Evolutionary conservation across 768 basidiomycete species (phyloP).

Genomic region (Boletus eberwhitei): DNA sequence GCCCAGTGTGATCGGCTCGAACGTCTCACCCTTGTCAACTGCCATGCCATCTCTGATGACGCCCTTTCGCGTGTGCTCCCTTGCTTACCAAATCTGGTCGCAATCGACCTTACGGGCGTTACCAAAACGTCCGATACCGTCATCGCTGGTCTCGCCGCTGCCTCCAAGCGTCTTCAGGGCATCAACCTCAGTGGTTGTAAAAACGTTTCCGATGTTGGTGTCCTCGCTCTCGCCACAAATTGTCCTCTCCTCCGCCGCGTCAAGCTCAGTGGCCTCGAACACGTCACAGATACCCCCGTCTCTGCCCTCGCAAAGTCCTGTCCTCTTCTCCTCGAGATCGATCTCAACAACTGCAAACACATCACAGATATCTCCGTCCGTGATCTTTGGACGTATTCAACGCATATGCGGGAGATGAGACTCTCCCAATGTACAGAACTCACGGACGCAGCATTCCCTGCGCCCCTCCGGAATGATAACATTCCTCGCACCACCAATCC

Average conservation of each 20-base stretch:
- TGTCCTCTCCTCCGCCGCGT: conserved; percentile 83
- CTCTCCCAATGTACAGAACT: conserved; percentile 76
- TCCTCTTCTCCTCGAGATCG: conserved; percentile 88
- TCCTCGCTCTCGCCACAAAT: conserved; percentile 69
- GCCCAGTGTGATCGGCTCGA: conserved; percentile 77
- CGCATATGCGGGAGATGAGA: conserved; percentile 87
- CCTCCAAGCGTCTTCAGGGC: conserved; percentile 79
- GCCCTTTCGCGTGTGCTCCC: conserved; percentile 64
- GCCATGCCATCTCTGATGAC: conserved; percentile 61
- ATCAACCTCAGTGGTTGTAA: conserved; percentile 87
- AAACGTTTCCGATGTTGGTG: conserved; percentile 71
- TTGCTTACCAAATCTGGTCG: conserved; percentile 71
- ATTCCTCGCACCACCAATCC: conserved; percentile 39
- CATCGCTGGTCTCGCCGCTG: conserved; percentile 64
- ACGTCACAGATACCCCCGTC: conserved; percentile 74
- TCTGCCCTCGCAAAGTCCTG: conserved; percentile 73
- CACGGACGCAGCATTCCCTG: conserved; percentile 85
- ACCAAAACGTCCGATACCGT: conserved; percentile 65
- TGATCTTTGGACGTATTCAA: conserved; percentile 77
- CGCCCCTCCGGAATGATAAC: conserved; percentile 45
- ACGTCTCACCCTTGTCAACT: conserved; percentile 83
- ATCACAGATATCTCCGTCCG: conserved; percentile 78
- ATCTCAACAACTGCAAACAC: conserved; percentile 78
- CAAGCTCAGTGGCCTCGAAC: conserved; percentile 77
- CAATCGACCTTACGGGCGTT: conserved; percentile 81